phyloP scores from a whole-genome alignment of 805 yeast species.

The Cyberlindnera amylophila region DNA sequence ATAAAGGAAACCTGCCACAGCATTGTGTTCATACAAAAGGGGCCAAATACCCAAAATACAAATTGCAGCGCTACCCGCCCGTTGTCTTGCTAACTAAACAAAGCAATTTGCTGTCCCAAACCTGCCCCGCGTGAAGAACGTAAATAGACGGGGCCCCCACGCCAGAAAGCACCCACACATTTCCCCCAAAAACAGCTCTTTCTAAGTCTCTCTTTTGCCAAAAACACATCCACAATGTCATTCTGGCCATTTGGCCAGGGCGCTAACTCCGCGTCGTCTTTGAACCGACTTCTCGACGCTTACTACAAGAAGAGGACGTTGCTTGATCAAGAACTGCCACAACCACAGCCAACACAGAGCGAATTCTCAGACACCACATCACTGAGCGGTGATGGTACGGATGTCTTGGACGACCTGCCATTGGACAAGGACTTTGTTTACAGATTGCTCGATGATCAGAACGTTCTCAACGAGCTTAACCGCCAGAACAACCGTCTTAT shows the following conservation, averaged over 20 bases:
- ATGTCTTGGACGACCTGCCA: constrained; percentile 10
- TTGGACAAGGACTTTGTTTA: constrained; percentile 32
- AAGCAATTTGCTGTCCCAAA: no score
- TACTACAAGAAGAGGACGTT: constrained; percentile 30
- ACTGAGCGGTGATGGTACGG: constrained; percentile 6
- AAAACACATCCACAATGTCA: constrained; percentile 31
- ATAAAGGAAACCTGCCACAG: no score
- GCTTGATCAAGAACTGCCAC: constrained; percentile 7
- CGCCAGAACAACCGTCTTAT: constrained; percentile 40
- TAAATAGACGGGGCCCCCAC: no score
- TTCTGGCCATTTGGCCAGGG: constrained; percentile 44
- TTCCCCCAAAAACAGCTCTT: no score
- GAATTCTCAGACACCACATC: constrained; percentile 8
- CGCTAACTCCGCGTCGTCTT: constrained; percentile 30
- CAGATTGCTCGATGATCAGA: constrained; percentile 34
- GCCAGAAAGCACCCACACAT: no score
- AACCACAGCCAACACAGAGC: constrained; percentile 2
- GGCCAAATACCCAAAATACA: no score
- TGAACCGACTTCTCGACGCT: constrained; percentile 38
- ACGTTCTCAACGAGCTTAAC: constrained; percentile 34
- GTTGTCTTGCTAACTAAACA: no score
- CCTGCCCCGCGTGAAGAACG: no score
- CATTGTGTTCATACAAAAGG: no score
- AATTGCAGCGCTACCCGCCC: no score
- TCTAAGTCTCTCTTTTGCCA: no score